These are phyloP conservation scores for Quercus agrifolia DNA, from an alignment of 306 rosid genomes.

Conservation along the genomic window DNA sequence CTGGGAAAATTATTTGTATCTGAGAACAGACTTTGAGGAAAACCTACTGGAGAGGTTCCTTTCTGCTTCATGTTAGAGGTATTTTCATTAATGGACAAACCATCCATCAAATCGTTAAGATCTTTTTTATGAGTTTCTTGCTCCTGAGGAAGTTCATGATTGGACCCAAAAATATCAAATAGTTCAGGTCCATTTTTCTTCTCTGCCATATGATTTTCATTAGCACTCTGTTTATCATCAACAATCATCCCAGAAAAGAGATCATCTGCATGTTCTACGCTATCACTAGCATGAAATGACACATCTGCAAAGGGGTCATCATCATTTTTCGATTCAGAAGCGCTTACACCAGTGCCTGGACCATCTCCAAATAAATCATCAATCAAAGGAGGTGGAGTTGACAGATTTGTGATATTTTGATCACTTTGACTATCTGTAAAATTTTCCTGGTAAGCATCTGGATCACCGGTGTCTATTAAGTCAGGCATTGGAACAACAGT, in stretches of 20 bases:
- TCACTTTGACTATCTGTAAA: constrained; percentile 35
- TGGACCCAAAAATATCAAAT: constrained; percentile 69
- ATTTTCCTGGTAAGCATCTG: constrained; percentile 36
- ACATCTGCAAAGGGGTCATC: constrained; percentile 97
- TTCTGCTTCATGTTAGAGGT: constrained; percentile 44
- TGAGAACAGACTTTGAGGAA: constrained; percentile 48
- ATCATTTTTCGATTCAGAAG: constrained; percentile 48
- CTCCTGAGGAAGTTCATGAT: constrained; percentile 31
- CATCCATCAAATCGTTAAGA: constrained; percentile 57
- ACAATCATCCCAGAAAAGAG: constrained; percentile 81
- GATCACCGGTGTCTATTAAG: constrained; percentile 81
- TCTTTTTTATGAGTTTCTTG: constrained; percentile 42
- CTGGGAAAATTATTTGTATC: constrained; percentile 38
- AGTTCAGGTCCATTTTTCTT: constrained; percentile 43
- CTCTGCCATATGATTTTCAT: constrained; percentile 31
- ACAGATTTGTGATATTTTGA: constrained; percentile 38
- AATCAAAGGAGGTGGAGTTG: constrained; percentile 51
- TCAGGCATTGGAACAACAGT: constrained; percentile 60
- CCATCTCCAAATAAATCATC: constrained; percentile 90
- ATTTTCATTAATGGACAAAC: constrained; percentile 59
- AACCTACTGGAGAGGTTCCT: constrained; percentile 36
- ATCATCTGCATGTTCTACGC: constrained; percentile 59
- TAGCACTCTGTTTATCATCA: constrained; percentile 48
- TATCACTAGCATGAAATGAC: constrained; percentile 63
- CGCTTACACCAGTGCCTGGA: constrained; percentile 34